Evolutionary conservation across 2,329 filamentous ascomycete genomes (phyloP).

Genomic region (Alternaria tenuissima): DNA sequence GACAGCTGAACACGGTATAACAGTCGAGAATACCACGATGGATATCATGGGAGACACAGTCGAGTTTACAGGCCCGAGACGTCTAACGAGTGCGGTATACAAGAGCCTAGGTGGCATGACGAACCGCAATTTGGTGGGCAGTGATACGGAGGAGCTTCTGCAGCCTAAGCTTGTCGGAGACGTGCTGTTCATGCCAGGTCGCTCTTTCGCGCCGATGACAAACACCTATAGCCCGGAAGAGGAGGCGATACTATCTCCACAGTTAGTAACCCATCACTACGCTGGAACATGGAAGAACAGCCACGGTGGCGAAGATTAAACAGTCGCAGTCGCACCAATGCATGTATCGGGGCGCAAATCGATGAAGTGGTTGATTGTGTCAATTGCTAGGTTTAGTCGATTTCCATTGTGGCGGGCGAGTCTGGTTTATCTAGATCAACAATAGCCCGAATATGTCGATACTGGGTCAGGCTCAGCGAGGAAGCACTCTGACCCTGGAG

Average conservation of each 20-base stretch:
- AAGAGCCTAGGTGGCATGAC: slow-evolving; percentile 33
- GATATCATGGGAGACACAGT: slow-evolving; percentile 38
- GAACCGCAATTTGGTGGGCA: slow-evolving; percentile 19
- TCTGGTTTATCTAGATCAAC: neutral
- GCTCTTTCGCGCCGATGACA: slow-evolving; percentile 20
- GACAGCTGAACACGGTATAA: slow-evolving; percentile 21
- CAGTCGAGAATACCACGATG: slow-evolving; percentile 23
- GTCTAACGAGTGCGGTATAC: slow-evolving; percentile 34
- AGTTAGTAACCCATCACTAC: slow-evolving; percentile 28
- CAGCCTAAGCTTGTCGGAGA: slow-evolving; percentile 41
- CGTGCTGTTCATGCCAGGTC: slow-evolving; percentile 32
- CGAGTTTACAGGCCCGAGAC: slow-evolving; percentile 39
- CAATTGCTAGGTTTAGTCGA: neutral
- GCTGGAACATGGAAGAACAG: slow-evolving; percentile 33
- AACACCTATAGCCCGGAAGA: slow-evolving; percentile 24
- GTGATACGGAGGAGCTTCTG: slow-evolving; percentile 28
- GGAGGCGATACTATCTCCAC: slow-evolving; percentile 9
- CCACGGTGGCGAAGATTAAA: slow-evolving; percentile 22
- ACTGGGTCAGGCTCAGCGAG: neutral
- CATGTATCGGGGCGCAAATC: no score
- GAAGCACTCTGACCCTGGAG: neutral
- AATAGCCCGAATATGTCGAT: neutral
- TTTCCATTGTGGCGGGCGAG: neutral
- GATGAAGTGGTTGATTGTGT: neutral
- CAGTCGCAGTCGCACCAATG: neutral